Percentiles rank a stretch among this genome's conserved stretches.
These are phyloP conservation scores for Vickermania spadyakhi DNA, from an alignment of 208 protist species.

Conservation along the genomic window DNA sequence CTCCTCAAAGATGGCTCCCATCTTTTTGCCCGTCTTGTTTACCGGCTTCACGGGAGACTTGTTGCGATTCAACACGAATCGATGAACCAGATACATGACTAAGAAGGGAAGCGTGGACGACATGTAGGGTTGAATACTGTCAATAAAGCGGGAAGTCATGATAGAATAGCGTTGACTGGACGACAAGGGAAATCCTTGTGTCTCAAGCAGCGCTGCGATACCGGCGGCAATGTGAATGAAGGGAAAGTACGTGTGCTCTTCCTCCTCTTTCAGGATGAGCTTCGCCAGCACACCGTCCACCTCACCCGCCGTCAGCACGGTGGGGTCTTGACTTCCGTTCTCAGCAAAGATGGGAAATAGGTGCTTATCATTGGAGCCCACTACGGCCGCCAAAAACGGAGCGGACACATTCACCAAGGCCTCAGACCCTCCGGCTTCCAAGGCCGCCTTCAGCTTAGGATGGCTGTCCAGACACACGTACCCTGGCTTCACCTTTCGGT, in stretches of 20 bases:
- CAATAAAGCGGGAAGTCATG: conserved; percentile 25
- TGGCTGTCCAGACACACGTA: conserved; percentile 65
- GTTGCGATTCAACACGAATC: conserved; percentile 27
- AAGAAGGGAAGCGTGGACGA: conserved; percentile 52
- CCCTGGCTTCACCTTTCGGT: conserved; percentile 47
- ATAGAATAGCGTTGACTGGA: conserved; percentile 35
- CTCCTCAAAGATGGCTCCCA: conserved; percentile 22
- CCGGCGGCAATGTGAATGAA: conserved; percentile 14
- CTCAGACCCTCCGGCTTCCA: conserved; percentile 1
- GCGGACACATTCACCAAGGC: conserved; percentile 1
- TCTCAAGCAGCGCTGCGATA: conserved; percentile 24
- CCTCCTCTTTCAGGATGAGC: conserved; percentile 6
- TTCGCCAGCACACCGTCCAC: conserved; percentile 19
- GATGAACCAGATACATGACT: conserved; percentile 68
- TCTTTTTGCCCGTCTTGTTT: conserved; percentile 2
- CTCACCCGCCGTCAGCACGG: conserved; percentile 20
- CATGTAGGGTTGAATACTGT: conserved; percentile 25
- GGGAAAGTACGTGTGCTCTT: neutral
- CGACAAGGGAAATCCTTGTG: conserved; percentile 41
- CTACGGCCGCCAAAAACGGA: conserved; percentile 30
- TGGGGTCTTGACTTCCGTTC: conserved; percentile 10
- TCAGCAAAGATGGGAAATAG: conserved; percentile 24
- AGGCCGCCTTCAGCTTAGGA: conserved; percentile 8
- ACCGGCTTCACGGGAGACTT: conserved; percentile 8
- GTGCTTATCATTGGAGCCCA: conserved; percentile 48